Percentiles rank a stretch among this genome's conserved stretches.
These are phyloP conservation scores for Citrus glauca DNA, from an alignment of 345 rosid species.

Conservation along the genomic window DNA sequence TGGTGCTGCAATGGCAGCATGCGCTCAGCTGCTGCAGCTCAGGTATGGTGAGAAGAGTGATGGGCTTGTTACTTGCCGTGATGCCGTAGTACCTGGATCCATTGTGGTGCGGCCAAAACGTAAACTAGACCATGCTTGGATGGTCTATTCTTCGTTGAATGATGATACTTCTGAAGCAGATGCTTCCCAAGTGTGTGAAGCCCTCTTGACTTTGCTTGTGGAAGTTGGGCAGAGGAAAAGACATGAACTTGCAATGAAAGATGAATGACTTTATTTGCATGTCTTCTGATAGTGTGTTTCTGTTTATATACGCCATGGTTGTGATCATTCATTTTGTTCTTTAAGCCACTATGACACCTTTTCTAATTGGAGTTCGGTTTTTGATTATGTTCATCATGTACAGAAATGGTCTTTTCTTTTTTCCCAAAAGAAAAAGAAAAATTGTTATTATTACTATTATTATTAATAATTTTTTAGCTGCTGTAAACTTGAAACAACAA, in stretches of 20 bases:
- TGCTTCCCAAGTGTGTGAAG: constrained; percentile 90
- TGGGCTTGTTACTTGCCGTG: constrained; percentile 81
- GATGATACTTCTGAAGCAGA: constrained; percentile 64
- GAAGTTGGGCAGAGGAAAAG: constrained; percentile 61
- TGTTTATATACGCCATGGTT: background rate
- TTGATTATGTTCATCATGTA: background rate
- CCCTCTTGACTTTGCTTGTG: constrained; percentile 76
- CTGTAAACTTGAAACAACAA: too few species aligned
- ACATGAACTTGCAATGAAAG: constrained; percentile 31
- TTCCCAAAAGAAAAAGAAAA: too few species aligned
- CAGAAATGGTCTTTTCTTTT: background rate
- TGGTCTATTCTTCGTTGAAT: constrained; percentile 87
- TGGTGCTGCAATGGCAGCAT: constrained; percentile 97
- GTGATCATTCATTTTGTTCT: background rate
- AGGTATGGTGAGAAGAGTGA: constrained; percentile 90
- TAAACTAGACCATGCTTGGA: constrained; percentile 93
- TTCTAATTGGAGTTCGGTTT: background rate
- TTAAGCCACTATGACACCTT: background rate
- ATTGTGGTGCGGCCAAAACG: constrained; percentile 77
- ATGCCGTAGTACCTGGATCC: constrained; percentile 96
- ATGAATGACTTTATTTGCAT: constrained; percentile 16
- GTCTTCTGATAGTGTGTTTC: background rate
- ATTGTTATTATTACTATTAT: too few species aligned
- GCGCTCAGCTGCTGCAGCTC: constrained; percentile 79
- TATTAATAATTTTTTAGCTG: too few species aligned